Evolutionary conservation across 768 basidiomycete species (phyloP), one percentile per base, ranked within the genome.

Genomic region (Collybia sp.): DNA sequence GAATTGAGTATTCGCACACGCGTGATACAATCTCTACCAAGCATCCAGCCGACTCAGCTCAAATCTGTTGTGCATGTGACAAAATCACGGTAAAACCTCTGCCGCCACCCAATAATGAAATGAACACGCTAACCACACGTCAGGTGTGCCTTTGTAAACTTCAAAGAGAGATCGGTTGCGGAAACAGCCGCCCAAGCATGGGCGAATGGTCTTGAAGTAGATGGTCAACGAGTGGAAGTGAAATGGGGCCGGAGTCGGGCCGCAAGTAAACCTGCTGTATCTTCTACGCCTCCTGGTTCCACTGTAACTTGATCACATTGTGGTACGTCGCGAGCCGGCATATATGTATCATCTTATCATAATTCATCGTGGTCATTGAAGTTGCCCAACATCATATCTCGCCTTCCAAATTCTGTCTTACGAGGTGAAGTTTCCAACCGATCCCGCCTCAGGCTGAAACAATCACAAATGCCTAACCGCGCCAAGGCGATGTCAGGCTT

Each of bases 141-240:
- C 48, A 89, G 89, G 64, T 95, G 93, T 66, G 96, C 95, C 1
- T 99, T 99, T 64, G 77, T 96, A 44, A 97, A 97, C 64, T 98
- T 98, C 71, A 83, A 77, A 54, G 80, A 87, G 44, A 78, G 96
- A 15, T 58, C 72, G 5, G 72, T 79, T n/a, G 94, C 96, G 12
- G 96, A 99, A 66, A 70, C 72, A 12, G 93, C 90, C 0, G 94
- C 94, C 0, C 80, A 88, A 51, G 84, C 87, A 9, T 92, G 94
- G 82, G 81, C 91, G n/a, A 83, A 84, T 51, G 93, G 94, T 1
- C 70, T 98, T 9, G 94, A 95, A 53, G 72, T 97, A 18, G 85
- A 91, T 20, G 86, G 82, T 1, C 82, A 85, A 59, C 72, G 70
- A 30, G 77, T 87, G 9, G 70, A 76, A 38, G 77, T 95, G 19